Conservation (phyloP, 768 basidiomycete species). For the Gelatoporia subvermispora region DNA sequence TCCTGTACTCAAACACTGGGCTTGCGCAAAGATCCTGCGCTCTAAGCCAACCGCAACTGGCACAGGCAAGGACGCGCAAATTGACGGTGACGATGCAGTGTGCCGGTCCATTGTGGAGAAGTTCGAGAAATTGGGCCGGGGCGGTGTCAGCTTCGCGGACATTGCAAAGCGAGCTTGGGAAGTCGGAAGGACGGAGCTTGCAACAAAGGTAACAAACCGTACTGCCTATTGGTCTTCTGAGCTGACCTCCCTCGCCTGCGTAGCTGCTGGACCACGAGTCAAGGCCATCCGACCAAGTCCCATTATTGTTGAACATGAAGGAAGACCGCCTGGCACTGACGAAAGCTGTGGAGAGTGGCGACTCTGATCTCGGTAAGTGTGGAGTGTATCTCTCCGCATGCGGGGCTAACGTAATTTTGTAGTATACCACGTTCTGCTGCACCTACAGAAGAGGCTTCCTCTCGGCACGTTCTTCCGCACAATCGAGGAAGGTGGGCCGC, state of each 20-base stretch:
- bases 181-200: slow-evolving; percentile 71
- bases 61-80: slow-evolving; percentile 47
- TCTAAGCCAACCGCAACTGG: slow-evolving; percentile 57
- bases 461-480: slow-evolving; percentile 92
- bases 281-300: slow-evolving; percentile 87
- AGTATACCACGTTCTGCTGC: slow-evolving; percentile 94
- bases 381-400: neutral
- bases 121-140: slow-evolving; percentile 75
- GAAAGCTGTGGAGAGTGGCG: slow-evolving; percentile 92
- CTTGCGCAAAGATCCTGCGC: slow-evolving; percentile 81
- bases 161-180: slow-evolving; percentile 94
- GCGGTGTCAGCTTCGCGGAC: slow-evolving; percentile 87
- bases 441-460: slow-evolving; percentile 75
- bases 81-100: slow-evolving; percentile 69
- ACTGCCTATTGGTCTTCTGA: no score
- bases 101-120: slow-evolving; percentile 86
- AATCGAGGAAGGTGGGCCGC: slow-evolving; percentile 83
- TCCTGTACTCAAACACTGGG: slow-evolving; percentile 92
- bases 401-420: neutral
- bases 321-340: slow-evolving; percentile 83
- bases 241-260: neutral
- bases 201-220: slow-evolving; percentile 61
- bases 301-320: slow-evolving; percentile 89
- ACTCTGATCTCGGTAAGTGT: slow-evolving; percentile 81
- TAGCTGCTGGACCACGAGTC: slow-evolving; percentile 91